A percentile compares a stretch with the other conserved stretches of the same genome.
These are phyloP conservation scores for Coriaria nepalensis DNA, from an alignment of 306 rosid species.

Conservation along the genomic window DNA sequence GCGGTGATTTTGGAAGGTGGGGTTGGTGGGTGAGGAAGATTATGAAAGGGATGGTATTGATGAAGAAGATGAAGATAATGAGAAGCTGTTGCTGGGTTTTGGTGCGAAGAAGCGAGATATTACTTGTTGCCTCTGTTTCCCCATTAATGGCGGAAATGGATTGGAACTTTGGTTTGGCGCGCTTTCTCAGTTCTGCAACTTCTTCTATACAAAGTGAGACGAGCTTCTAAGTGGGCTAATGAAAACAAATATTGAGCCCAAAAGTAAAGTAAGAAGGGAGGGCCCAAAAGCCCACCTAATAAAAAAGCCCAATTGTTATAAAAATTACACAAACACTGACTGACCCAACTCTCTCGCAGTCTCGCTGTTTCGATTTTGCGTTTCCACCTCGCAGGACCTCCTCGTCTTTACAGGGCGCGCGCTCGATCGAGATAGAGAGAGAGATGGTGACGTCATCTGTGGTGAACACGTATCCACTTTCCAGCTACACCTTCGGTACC, in stretches of 20 bases:
- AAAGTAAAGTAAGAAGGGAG: too few species aligned
- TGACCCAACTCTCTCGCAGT: too few species aligned
- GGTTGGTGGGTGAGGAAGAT: slow-evolving; percentile 16
- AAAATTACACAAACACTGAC: too few species aligned
- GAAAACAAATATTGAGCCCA: too few species aligned
- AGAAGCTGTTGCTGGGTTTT: slow-evolving; percentile 32
- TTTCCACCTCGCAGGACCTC: too few species aligned
- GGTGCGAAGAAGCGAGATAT: slow-evolving; percentile 87
- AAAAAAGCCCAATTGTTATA: too few species aligned
- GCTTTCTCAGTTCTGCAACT: slow-evolving; percentile 9
- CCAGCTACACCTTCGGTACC: slow-evolving; percentile 98
- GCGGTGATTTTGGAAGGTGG: slow-evolving; percentile 71
- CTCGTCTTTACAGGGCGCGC: too few species aligned
- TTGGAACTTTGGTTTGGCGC: slow-evolving; percentile 31
- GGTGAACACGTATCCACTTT: slow-evolving; percentile 86
- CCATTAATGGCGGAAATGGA: slow-evolving; percentile 26
- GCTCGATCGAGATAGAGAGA: slow-evolving; percentile 7
- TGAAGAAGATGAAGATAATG: slow-evolving; percentile 6
- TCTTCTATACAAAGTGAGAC: slow-evolving; percentile 7
- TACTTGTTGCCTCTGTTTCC: slow-evolving; percentile 76
- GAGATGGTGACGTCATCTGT: slow-evolving; percentile 65
- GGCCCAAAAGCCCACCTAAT: too few species aligned
- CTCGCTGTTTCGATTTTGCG: too few species aligned
- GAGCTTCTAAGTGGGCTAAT: too few species aligned
- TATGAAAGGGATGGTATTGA: slow-evolving; percentile 4